A percentile compares a stretch with the other conserved stretches of the same genome.
phyloP scores from a whole-genome alignment of 2,329 filamentous ascomycete genomes.

The Cladosporium austrohemisphaericum region DNA sequence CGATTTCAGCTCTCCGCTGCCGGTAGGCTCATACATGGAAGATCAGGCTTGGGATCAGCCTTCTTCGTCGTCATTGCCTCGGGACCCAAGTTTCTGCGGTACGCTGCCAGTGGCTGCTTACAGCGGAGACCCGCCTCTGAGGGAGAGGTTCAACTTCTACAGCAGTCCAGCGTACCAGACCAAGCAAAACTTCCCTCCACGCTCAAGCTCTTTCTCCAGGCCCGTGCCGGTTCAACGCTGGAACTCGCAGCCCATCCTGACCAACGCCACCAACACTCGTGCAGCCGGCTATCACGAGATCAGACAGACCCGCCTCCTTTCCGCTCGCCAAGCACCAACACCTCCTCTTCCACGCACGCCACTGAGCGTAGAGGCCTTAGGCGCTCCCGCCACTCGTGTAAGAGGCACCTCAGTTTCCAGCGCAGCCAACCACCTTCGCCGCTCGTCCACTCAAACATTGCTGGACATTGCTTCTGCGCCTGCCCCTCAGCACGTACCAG shows the following conservation, averaged over 20 bases:
- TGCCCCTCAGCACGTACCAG: not conserved
- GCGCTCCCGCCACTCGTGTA: constrained; percentile 7
- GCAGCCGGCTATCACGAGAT: constrained; percentile 26
- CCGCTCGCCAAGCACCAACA: constrained; percentile 28
- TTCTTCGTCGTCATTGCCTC: constrained; percentile 2
- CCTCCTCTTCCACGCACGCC: constrained; percentile 19
- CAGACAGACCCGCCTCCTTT: constrained; percentile 30
- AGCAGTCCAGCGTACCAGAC: constrained; percentile 27
- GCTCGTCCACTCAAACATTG: constrained; percentile 9
- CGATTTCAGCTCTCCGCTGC: constrained; percentile 14
- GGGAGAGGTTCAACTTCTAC: constrained; percentile 15
- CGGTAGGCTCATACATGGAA: constrained; percentile 20
- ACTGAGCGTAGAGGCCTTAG: not conserved
- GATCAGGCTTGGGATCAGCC: constrained; percentile 12
- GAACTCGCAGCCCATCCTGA: constrained; percentile 32
- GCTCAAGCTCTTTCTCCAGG: constrained; percentile 4
- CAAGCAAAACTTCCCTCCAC: constrained; percentile 6
- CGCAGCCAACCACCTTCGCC: constrained; percentile 12
- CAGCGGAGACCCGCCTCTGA: not conserved
- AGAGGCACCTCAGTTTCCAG: constrained; percentile 7
- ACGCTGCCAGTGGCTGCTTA: not conserved
- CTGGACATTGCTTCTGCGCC: not conserved
- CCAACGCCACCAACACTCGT: constrained; percentile 23
- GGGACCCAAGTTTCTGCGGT: constrained; percentile 8
- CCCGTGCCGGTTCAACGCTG: constrained; percentile 26